Conservation (phyloP, 148 eudicot species). For the Fagopyrum tataricum region DNA sequence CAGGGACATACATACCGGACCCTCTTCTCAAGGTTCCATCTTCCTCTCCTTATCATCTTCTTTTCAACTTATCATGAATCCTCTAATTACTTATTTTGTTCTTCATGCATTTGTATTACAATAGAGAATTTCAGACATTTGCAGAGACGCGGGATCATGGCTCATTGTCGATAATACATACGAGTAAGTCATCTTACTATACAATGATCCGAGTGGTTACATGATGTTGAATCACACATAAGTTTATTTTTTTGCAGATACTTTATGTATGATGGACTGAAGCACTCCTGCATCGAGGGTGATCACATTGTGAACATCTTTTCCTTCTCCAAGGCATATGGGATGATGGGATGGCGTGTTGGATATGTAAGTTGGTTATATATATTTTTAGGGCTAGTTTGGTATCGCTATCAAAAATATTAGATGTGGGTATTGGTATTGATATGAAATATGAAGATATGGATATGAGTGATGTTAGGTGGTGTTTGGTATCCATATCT, state of each 20-base stretch:
- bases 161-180: conserved; percentile 97
- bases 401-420: too few species aligned
- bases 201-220: too few species aligned
- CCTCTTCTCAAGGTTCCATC: conserved; percentile 71
- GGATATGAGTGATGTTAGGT: too few species aligned
- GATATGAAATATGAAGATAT: too few species aligned
- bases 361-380: conserved; percentile 72
- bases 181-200: conserved; percentile 55
- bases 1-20: conserved; percentile 94
- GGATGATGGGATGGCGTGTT: conserved; percentile 99
- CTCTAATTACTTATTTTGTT: neutral
- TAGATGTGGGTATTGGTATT: too few species aligned
- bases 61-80: neutral
- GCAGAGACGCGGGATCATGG: conserved; percentile 87
- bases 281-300: conserved; percentile 82
- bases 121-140: conserved; percentile 88
- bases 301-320: conserved; percentile 85
- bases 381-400: neutral
- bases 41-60: neutral
- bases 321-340: conserved; percentile 96
- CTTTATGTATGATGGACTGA: conserved; percentile 92
- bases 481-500: too few species aligned
- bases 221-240: too few species aligned
- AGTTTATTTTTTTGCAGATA: conserved; percentile 35
- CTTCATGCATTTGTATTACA: neutral